These are phyloP conservation scores for Xylaria acuta DNA, from an alignment of 495 filamentous ascomycete species.

Conservation along the genomic window DNA sequence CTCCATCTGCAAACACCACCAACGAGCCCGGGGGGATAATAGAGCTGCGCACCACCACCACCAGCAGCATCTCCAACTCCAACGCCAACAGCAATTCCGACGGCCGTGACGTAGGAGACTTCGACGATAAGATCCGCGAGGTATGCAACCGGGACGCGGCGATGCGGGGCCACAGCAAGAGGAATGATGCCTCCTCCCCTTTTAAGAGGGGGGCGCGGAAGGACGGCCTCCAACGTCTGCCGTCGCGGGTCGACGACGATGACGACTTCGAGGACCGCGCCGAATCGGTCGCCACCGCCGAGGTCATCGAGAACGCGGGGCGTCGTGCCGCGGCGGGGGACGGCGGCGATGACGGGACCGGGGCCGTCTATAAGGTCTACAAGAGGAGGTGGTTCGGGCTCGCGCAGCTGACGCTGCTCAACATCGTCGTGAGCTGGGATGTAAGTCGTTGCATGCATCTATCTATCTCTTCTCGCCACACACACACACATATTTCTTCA, in stretches of 20 bases:
- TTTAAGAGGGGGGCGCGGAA: slow-evolving; percentile 24
- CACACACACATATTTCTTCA: too few relatives aligned
- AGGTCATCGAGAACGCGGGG: slow-evolving; percentile 23
- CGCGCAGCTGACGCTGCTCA: slow-evolving; percentile 80
- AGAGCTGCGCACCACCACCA: slow-evolving; percentile 5
- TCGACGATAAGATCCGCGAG: slow-evolving; percentile 30
- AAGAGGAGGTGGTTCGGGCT: slow-evolving; percentile 91
- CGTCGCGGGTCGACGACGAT: slow-evolving; percentile 32
- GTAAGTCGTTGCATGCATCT: slow-evolving; percentile 64
- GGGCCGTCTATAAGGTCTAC: slow-evolving; percentile 73
- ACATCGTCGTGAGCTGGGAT: slow-evolving; percentile 94
- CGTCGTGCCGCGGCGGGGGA: slow-evolving; percentile 25
- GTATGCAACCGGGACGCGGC: slow-evolving; percentile 29
- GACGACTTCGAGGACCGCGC: slow-evolving; percentile 22
- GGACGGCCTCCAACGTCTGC: slow-evolving; percentile 31
- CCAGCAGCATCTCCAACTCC: background rate
- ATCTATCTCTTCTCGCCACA: too few relatives aligned
- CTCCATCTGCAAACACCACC: background rate
- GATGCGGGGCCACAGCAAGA: slow-evolving; percentile 8
- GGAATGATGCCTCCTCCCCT: slow-evolving; percentile 26
- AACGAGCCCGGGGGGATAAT: background rate
- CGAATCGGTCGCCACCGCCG: slow-evolving; percentile 11
- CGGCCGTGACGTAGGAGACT: slow-evolving; percentile 21
- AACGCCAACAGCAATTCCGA: background rate
- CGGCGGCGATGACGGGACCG: slow-evolving; percentile 20